Evolutionary conservation across 768 basidiomycete genomes (phyloP).

Genomic region (Kwoniella europaea): DNA sequence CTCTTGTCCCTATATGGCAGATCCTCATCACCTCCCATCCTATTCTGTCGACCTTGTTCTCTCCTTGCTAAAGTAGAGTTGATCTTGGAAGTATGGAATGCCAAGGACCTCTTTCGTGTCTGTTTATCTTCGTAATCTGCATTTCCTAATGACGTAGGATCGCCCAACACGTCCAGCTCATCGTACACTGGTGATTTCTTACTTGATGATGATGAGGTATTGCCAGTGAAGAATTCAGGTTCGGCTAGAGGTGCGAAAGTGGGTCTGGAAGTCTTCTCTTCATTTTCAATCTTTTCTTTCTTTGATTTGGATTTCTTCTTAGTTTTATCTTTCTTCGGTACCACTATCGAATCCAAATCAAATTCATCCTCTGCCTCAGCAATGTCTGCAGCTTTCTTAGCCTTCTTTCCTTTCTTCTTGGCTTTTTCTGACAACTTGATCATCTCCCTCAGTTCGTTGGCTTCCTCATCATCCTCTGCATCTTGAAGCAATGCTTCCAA

Average conservation of each 20-base stretch:
- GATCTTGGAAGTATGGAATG: constrained; percentile 92
- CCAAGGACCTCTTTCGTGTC: constrained; percentile 77
- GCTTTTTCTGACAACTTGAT: constrained; percentile 54
- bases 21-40: constrained; percentile 90
- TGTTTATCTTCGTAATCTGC: constrained; percentile 83
- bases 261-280: constrained; percentile 49
- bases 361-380: constrained; percentile 62
- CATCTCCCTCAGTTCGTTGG: constrained; percentile 59
- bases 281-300: constrained; percentile 43
- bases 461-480: constrained; percentile 54
- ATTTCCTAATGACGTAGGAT: constrained; percentile 69
- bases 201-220: constrained; percentile 14
- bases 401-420: constrained; percentile 34
- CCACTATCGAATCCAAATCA: constrained; percentile 57
- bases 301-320: constrained; percentile 32
- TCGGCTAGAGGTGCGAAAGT: constrained; percentile 65
- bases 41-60: constrained; percentile 71
- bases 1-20: constrained; percentile 81
- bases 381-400: constrained; percentile 57
- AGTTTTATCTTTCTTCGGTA: constrained; percentile 31
- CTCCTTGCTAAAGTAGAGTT: constrained; percentile 78
- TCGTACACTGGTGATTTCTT: constrained; percentile 23
- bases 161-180: constrained; percentile 68
- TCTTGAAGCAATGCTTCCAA: constrained; percentile 45
- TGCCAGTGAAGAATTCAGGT: constrained; percentile 67